Evolutionary conservation across 371 early-diverging fungal genomes (phyloP), one percentile per base, ranked within the genome.

Genomic region (Agmasoma carcini): DNA sequence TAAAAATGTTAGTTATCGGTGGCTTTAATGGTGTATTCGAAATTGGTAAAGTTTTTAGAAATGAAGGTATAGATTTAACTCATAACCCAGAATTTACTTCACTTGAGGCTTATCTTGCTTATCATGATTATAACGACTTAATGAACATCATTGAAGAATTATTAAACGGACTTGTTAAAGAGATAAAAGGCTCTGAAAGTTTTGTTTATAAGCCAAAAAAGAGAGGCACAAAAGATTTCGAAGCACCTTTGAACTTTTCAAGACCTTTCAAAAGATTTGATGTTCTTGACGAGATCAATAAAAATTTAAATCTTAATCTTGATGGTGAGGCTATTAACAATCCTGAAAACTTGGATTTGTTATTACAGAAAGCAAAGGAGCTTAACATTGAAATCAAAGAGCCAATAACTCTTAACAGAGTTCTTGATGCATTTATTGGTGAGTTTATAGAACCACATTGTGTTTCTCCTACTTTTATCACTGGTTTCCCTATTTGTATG

Each of bases 81-180:
- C 99, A 98, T 81, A 98, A 98, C 81, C 96, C 98, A 52, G 98
- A 97, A 78, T 95, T 95, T 80, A 94, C 98, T 46, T 87, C 89
- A 22, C 88, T 86, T 66, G 96, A 96, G 79, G 91, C 92, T 78
- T 96, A 98, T 79, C 87, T 88, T 92, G 95, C 96, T 12, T 98
- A 94, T 75, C 92, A 94, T 33, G 95, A 98, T 78, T 82, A 88
- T 78, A 79, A 83, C 65, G 95, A 93, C 72, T 71, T 95, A 56
- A 86, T 93, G 83, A 79, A 85, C 34, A 82, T 93, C 72, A 90
- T 92, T 60, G 96, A 96, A 76, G 77, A 81, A 22, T 71, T 98
- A 55, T 41, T 98, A 4, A 81, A 82, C 47, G 83, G 86, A 54
- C 82, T 92, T 85, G 94, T 90, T 71, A 81, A 82, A 80, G 70